Evolutionary conservation across 129 eudicot genomes (phyloP), one percentile per base, ranked within the genome.

Genomic region (Apium graveolens): DNA sequence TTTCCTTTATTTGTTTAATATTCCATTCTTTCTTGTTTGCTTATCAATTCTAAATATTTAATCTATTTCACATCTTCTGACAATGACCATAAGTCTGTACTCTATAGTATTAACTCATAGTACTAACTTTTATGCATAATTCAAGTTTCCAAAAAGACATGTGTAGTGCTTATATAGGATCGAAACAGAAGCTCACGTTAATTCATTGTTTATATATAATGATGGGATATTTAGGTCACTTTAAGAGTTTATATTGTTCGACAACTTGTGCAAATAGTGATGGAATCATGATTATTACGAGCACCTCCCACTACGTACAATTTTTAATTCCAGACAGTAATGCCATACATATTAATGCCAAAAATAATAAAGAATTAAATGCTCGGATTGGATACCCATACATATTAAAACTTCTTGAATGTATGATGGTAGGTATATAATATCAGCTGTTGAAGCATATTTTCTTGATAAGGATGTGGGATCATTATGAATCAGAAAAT

Each of bases 401-500:
- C 31, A 8, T 21, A 3, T 57, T 4, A 16, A 26, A 27, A 5
- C 41, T 55, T 31, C 7, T 4, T 5, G 27, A 76, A 73, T 37
- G 49, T 32, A 37, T 46, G 21, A 63, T 80, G 80, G 75, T 86
- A 96, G 99, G 87, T 84, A 87, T 87, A 92, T 97, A 11, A 96
- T 92, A 65, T 86, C 86, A 14, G 97, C 95, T 73, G 97, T 97
- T 60, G 85, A 81, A 42, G 94, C 97, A 34, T 88, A 95, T 79
- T 92, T 90, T 83, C 91, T 96, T 62, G 99, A 90, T 2, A 84
- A 90, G 76, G 92, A 90, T 20, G 66, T 92, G 63, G 99, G 97
- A 45, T 96, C 99, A 60, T 82, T 92, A 71, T 86, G 97, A 73
- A 49, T 82, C 2, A 97, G 97, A 65, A 96, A 96, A 81, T 48